Evolutionary conservation across 2,329 filamentous ascomycete genomes (phyloP).

Genomic region (Byssoonygena ceratinophila): DNA sequence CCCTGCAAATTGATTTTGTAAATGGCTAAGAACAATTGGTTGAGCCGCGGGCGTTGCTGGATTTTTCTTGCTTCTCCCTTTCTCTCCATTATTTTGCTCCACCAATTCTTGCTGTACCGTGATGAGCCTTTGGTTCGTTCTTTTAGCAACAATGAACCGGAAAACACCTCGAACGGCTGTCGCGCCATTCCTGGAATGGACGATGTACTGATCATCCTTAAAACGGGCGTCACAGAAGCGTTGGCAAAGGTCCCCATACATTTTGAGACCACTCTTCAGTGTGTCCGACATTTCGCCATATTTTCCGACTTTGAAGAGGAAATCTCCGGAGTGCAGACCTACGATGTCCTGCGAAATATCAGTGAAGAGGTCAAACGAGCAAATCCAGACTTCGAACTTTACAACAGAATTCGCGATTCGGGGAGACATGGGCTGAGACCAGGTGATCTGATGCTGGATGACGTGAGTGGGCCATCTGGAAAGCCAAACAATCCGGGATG

Average conservation of each 20-base stretch:
- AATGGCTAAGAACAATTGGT: background rate
- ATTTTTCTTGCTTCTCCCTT: background rate
- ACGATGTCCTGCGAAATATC: constrained; percentile 43
- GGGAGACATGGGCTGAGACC: constrained; percentile 37
- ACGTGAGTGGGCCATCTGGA: constrained; percentile 31
- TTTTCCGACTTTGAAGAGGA: constrained; percentile 49
- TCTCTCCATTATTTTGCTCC: background rate
- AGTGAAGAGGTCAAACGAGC: constrained; percentile 29
- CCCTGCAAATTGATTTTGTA: background rate
- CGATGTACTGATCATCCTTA: constrained; percentile 47
- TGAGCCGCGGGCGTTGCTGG: constrained; percentile 1
- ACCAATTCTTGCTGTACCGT: background rate
- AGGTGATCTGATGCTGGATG: constrained; percentile 22
- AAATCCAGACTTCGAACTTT: constrained; percentile 43
- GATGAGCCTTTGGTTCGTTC: background rate
- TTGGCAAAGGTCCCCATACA: constrained; percentile 46
- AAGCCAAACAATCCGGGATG: constrained; percentile 41
- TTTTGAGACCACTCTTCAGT: constrained; percentile 45
- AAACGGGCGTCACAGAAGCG: constrained; percentile 50
- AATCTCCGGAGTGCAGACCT: constrained; percentile 41
- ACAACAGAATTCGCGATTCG: constrained; percentile 38
- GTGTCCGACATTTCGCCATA: constrained; percentile 46
- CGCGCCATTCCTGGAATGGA: constrained; percentile 23
- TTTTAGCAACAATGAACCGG: background rate
- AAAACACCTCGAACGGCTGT: background rate